phyloP scores from a whole-genome alignment of 305 asterid genomes.

The Plantago rigida region DNA sequence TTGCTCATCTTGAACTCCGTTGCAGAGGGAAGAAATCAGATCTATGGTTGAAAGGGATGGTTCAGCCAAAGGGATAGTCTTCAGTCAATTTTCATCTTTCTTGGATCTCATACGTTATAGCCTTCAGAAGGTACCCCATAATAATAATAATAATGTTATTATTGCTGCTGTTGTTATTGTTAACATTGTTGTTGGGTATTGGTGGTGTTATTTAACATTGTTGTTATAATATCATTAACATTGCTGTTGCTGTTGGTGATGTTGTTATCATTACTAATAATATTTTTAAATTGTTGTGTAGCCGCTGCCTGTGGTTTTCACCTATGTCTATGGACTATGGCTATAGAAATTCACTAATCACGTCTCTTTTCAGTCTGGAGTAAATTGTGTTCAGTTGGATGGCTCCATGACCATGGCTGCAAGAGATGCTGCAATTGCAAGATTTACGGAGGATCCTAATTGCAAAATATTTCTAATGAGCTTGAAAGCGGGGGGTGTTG shows the following conservation, averaged over 20 bases:
- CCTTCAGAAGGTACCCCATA: constrained; percentile 47
- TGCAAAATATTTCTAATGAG: constrained; percentile 91
- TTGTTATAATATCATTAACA: no score
- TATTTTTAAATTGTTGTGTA: no score
- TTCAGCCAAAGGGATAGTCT: constrained; percentile 69
- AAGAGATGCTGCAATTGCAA: constrained; percentile 72
- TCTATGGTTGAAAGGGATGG: constrained; percentile 92
- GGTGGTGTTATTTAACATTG: no score
- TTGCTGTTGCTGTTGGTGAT: no score
- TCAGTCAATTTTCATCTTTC: no score
- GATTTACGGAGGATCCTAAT: constrained; percentile 59
- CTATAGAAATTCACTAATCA: constrained; percentile 6
- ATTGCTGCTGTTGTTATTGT: no score
- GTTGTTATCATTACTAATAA: no score
- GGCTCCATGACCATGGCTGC: constrained; percentile 82
- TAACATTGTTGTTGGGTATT: no score
- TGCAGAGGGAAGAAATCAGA: constrained; percentile 85
- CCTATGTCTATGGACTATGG: not conserved
- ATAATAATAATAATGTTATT: not conserved
- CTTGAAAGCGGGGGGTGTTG: constrained; percentile 92
- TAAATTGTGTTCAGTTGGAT: constrained; percentile 63
- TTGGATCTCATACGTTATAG: no score
- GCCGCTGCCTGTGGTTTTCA: not conserved
- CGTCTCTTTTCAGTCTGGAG: constrained; percentile 56
- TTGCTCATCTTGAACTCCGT: constrained; percentile 26